Evolutionary conservation across 495 filamentous ascomycete species (phyloP), one percentile per base, ranked within the genome.

Genomic region (Articulospora tetracladia): DNA sequence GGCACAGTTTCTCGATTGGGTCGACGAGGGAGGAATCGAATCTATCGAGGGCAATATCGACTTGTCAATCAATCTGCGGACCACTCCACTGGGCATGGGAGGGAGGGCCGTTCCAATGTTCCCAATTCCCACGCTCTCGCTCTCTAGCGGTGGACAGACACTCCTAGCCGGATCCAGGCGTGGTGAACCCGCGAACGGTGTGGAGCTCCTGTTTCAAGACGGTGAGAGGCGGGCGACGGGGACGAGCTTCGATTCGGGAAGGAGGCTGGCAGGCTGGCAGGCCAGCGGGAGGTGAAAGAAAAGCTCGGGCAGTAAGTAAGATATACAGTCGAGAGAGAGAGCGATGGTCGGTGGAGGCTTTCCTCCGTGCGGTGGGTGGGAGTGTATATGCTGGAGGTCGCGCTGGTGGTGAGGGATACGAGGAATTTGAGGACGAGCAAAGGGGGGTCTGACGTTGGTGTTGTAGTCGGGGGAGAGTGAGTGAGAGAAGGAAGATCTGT

Each of bases 191-290:
- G 39, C 39, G 39, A 44, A 44, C 39, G 39, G 39, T 44, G 39
- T 44, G 39, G 39, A 30, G 24, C 51, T 53, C 51, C 25, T 53
- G 51, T 53, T 28, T 53, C 51, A 53, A 53, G 27, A 51, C 19
- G 48, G 25, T n/a, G 39, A 19, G 39, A 44, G 17, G 39, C 39
- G 39, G 39, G 39, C 15, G 17, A 44, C 39, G 39, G 39, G 11
- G 39, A 32, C 39, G 3, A 44, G 39, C 39, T 44, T 44, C 39
- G 17, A 44, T 44, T 44, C 39, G 39, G 39, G 39, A 44, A 44
- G 39, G 39, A 44, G 39, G 39, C 39, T 44, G 39, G 39, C 10
- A 44, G 39, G 4, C 39, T 17, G n/a, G 17, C n/a, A 15, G 6
- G 15, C 30, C 15, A 34, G 30, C 15, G 15, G 30, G n/a, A n/a